phyloP scores from a whole-genome alignment of 352 stramenopile species.

The Lagenidium giganteum region DNA sequence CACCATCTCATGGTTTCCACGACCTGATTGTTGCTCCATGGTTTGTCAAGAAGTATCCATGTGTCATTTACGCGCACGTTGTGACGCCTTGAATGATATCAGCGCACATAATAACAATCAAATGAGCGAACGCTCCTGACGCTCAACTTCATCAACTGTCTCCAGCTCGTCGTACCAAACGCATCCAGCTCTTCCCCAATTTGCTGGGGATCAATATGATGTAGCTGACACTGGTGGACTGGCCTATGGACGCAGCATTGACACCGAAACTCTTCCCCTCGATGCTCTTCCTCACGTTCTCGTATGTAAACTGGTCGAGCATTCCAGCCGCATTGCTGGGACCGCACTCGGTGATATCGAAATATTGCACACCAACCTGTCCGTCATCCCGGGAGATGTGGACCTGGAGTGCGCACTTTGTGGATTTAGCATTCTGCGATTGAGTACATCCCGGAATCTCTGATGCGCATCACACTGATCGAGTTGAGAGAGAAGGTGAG shows the following conservation, averaged over 20 bases:
- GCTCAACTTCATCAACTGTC: slow-evolving; percentile 46
- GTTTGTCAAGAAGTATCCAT: slow-evolving; percentile 26
- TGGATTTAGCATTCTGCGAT: slow-evolving; percentile 29
- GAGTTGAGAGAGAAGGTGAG: too few relatives aligned
- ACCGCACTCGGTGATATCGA: slow-evolving; percentile 33
- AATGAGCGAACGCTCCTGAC: slow-evolving; percentile 17
- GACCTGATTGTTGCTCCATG: too few relatives aligned
- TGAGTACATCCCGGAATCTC: slow-evolving; percentile 17
- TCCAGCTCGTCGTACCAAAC: slow-evolving; percentile 25
- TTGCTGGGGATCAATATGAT: slow-evolving; percentile 45
- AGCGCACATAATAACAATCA: slow-evolving; percentile 12
- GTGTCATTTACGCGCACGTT: slow-evolving; percentile 10
- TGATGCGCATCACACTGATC: slow-evolving; percentile 9
- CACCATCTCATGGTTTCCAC: too few relatives aligned
- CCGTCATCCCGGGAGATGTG: slow-evolving; percentile 19
- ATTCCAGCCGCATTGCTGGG: slow-evolving; percentile 29
- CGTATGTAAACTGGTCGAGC: slow-evolving; percentile 36
- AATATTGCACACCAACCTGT: slow-evolving; percentile 31
- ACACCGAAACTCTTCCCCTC: slow-evolving; percentile 20
- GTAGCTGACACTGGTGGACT: slow-evolving; percentile 43
- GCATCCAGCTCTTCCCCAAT: slow-evolving; percentile 26
- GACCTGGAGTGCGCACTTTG: slow-evolving; percentile 15
- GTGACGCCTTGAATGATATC: slow-evolving; percentile 7
- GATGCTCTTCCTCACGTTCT: slow-evolving; percentile 34
- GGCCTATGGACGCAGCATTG: slow-evolving; percentile 26